Evolutionary conservation across 2,329 filamentous ascomycete species (phyloP).

Genomic region (Pleurostoma richardsiae): DNA sequence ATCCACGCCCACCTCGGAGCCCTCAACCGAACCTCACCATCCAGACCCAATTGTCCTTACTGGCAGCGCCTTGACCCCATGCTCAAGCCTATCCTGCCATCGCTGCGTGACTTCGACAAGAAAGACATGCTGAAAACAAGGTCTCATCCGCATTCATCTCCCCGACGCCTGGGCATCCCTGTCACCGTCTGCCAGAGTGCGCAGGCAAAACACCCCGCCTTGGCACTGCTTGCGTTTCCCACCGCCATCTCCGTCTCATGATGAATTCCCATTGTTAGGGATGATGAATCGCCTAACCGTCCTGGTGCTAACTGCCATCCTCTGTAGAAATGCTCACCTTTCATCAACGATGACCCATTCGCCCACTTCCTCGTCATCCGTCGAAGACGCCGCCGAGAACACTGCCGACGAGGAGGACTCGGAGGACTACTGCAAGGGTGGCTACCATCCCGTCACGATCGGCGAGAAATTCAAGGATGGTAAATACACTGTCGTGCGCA

Average conservation of each 20-base stretch:
- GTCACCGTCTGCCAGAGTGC: too few relatives aligned
- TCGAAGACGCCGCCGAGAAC: constrained; percentile 81
- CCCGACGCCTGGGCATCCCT: background rate
- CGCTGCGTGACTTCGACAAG: constrained; percentile 19
- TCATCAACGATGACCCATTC: constrained; percentile 62
- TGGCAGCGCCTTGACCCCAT: constrained; percentile 7
- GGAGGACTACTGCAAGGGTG: constrained; percentile 98
- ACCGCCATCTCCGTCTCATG: too few relatives aligned
- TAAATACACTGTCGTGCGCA: constrained; percentile 92
- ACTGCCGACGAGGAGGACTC: constrained; percentile 98
- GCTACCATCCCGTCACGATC: constrained; percentile 91
- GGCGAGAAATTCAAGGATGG: constrained; percentile 98
- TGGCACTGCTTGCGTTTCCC: too few relatives aligned
- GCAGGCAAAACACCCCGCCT: too few relatives aligned
- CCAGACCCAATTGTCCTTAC: too few relatives aligned
- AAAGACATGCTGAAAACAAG: constrained; percentile 19
- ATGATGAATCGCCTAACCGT: constrained; percentile 3
- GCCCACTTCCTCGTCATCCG: constrained; percentile 70
- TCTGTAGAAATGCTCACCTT: constrained; percentile 48
- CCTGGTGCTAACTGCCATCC: constrained; percentile 20
- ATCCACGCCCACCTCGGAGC: background rate
- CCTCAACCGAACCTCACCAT: too few relatives aligned
- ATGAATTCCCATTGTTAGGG: background rate
- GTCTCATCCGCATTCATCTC: constrained; percentile 8
- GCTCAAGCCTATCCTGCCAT: constrained; percentile 18